Evolutionary conservation across 257 asterid genomes (phyloP).

Genomic region (Solanum appendiculatum): DNA sequence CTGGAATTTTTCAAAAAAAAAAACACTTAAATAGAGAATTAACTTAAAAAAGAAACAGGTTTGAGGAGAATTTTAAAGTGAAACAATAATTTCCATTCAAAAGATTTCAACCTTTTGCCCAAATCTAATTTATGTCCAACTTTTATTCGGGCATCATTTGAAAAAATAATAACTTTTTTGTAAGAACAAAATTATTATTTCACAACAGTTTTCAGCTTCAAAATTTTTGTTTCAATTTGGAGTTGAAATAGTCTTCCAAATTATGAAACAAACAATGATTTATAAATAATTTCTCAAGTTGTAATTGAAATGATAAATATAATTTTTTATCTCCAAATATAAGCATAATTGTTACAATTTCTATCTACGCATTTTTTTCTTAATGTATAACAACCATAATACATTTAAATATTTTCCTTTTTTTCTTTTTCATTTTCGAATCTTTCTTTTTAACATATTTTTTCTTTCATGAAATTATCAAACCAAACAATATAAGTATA

Average conservation of each 20-base stretch:
- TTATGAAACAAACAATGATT: neutral
- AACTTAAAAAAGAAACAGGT: too few relatives aligned
- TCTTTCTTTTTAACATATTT: too few relatives aligned
- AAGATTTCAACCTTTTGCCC: neutral
- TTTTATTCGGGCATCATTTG: neutral
- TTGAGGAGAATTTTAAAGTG: neutral
- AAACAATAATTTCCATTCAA: too few relatives aligned
- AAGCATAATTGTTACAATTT: neutral
- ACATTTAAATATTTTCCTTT: neutral
- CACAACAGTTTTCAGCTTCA: neutral
- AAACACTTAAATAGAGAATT: too few relatives aligned
- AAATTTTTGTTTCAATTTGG: neutral
- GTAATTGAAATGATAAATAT: neutral
- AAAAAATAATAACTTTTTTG: too few relatives aligned
- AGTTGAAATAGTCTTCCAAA: neutral
- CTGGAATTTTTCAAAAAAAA: too few relatives aligned
- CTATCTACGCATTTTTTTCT: too few relatives aligned
- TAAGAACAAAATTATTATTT: neutral
- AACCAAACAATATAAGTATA: neutral
- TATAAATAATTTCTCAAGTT: neutral
- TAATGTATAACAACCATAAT: too few relatives aligned
- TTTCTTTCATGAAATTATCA: neutral
- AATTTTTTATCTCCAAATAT: neutral
- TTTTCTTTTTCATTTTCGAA: too few relatives aligned
- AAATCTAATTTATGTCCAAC: neutral